Evolutionary conservation across 345 rosid species (phyloP).

Genomic region (Euphorbia pulcherrima): DNA sequence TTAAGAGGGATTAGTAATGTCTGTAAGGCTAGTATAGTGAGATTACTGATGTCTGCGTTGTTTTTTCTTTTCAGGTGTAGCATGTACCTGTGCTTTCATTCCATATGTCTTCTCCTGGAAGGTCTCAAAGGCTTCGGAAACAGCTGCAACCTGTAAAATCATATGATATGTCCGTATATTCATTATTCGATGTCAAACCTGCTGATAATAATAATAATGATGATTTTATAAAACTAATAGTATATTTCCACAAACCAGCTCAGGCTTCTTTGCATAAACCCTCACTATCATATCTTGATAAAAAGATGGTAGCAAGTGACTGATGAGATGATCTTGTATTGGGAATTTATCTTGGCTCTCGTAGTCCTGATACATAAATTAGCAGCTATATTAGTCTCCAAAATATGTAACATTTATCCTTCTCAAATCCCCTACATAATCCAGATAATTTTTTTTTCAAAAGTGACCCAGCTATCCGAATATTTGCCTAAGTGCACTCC

Average conservation of each 20-base stretch:
- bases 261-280: constrained; percentile 53
- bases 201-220: neutral
- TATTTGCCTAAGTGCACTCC: neutral
- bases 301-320: constrained; percentile 49
- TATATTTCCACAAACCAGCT: constrained; percentile 35
- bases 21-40: neutral
- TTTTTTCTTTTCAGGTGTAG: constrained; percentile 21
- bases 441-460: neutral
- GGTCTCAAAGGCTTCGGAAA: constrained; percentile 45
- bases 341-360: constrained; percentile 29
- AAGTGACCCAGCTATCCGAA: neutral
- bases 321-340: constrained; percentile 31
- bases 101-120: constrained; percentile 36
- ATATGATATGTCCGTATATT: neutral
- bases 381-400: constrained; percentile 11
- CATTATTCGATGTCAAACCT: neutral
- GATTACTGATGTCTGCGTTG: neutral
- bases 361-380: constrained; percentile 37
- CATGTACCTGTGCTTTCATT: constrained; percentile 17
- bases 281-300: constrained; percentile 48
- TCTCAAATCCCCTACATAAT: neutral
- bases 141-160: constrained; percentile 36
- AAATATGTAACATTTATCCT: neutral
- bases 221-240: neutral
- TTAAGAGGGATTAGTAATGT: neutral